Percentiles rank a stretch among this genome's conserved stretches.
Evolutionary conservation across 768 basidiomycete species (phyloP).

Genomic region (Amanita inopinata): DNA sequence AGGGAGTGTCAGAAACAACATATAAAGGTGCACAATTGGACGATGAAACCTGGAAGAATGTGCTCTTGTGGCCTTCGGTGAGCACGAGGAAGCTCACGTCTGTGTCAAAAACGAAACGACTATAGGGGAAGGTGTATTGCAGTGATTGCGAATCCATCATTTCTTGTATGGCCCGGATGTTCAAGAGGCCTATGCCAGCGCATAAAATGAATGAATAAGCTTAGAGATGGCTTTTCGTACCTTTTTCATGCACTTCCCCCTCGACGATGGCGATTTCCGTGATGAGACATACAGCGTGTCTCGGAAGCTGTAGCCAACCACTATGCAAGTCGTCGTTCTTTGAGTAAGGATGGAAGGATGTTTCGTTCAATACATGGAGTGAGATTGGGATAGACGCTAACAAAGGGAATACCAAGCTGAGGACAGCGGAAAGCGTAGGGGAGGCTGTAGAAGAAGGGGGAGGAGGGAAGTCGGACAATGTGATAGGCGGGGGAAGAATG

Average conservation of each 20-base stretch:
- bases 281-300: conserved; percentile 47
- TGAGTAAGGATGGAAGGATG: conserved; percentile 52
- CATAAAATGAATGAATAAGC: neutral
- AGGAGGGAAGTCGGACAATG: conserved; percentile 52
- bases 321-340: conserved; percentile 65
- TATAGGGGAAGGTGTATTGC: conserved; percentile 71
- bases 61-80: conserved; percentile 55
- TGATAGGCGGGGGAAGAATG: conserved; percentile 58
- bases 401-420: conserved; percentile 52
- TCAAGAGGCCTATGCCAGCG: conserved; percentile 40
- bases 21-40: neutral
- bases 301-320: conserved; percentile 65
- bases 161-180: conserved; percentile 54
- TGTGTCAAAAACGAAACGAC: conserved; percentile 60
- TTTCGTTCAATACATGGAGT: conserved; percentile 49
- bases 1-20: conserved; percentile 1
- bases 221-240: conserved; percentile 20
- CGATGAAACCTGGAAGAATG: conserved; percentile 57
- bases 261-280: conserved; percentile 62
- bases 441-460: conserved; percentile 20
- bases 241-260: conserved; percentile 51
- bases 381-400: conserved; percentile 50
- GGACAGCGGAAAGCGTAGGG: conserved; percentile 44
- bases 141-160: conserved; percentile 56
- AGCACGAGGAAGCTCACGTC: conserved; percentile 60